phyloP scores from a whole-genome alignment of 257 asterid genomes.

The Lycium barbarum region DNA sequence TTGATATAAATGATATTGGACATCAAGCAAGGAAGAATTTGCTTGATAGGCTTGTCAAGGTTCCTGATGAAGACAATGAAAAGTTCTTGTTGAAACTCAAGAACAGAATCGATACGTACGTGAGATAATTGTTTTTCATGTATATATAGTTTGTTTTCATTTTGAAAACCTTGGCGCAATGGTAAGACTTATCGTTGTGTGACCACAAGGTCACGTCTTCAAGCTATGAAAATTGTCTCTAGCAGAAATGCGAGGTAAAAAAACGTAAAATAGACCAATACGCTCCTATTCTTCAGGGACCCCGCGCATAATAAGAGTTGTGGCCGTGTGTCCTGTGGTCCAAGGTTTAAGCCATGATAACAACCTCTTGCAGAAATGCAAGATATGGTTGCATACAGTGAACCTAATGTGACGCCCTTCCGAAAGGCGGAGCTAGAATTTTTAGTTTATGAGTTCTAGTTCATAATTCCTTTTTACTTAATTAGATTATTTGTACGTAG shows the following conservation, averaged over 20 bases:
- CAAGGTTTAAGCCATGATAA: neutral
- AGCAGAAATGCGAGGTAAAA: neutral
- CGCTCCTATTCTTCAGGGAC: too few species aligned
- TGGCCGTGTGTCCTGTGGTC: too few species aligned
- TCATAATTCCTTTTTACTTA: neutral
- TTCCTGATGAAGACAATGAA: conserved; percentile 74
- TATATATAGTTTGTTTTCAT: neutral
- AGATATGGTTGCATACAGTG: neutral
- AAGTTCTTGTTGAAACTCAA: conserved; percentile 63
- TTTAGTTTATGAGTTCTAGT: neutral
- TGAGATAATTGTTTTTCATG: neutral
- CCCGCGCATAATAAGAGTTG: too few species aligned
- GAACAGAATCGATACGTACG: conserved; percentile 60
- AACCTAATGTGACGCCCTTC: neutral
- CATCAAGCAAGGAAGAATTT: conserved; percentile 48
- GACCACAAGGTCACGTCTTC: neutral
- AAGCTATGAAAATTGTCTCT: neutral
- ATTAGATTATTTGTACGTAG: neutral
- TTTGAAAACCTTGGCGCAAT: neutral
- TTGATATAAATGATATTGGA: conserved; percentile 20
- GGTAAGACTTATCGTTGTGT: neutral
- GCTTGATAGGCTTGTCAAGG: conserved; percentile 63
- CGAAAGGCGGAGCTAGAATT: too few species aligned
- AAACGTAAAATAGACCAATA: too few species aligned
- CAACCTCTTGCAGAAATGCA: neutral